phyloP scores from a whole-genome alignment of 345 rosid species.

The Psidium friedrichsthalianum region DNA sequence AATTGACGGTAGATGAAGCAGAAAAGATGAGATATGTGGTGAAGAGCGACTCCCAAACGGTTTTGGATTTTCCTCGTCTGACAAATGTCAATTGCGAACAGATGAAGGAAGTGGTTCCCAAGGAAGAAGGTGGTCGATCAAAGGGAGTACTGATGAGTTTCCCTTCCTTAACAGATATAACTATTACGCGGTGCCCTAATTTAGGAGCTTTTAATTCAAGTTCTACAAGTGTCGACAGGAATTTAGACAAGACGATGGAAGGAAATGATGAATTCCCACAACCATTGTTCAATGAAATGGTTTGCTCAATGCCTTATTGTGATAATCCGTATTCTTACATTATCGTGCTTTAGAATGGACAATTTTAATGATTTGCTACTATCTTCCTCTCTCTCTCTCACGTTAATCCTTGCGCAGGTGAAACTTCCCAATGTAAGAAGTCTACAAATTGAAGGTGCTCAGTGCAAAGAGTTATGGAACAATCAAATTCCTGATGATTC shows the following conservation, averaged over 20 bases:
- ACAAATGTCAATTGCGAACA: neutral
- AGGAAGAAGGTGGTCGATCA: neutral
- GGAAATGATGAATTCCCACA: neutral
- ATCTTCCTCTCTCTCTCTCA: neutral
- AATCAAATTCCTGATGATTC: neutral
- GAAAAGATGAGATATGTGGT: neutral
- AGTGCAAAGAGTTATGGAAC: neutral
- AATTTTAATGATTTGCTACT: no score
- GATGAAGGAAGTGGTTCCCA: neutral
- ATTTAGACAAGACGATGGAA: fast-evolving
- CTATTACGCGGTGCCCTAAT: fast-evolving
- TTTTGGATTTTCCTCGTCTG: neutral
- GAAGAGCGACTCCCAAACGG: neutral
- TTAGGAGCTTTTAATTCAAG: neutral
- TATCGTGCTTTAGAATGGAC: neutral
- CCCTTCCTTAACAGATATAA: fast-evolving
- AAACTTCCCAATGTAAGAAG: neutral
- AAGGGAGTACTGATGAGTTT: neutral
- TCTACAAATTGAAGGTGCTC: fast-evolving
- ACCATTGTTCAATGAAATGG: neutral
- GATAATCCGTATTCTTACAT: neutral
- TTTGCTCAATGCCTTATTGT: neutral
- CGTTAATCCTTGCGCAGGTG: neutral
- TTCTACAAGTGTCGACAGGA: neutral
- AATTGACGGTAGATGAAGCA: fast-evolving